These are phyloP conservation scores for Iberis pinnata DNA, from an alignment of 345 rosid species.

Conservation along the genomic window DNA sequence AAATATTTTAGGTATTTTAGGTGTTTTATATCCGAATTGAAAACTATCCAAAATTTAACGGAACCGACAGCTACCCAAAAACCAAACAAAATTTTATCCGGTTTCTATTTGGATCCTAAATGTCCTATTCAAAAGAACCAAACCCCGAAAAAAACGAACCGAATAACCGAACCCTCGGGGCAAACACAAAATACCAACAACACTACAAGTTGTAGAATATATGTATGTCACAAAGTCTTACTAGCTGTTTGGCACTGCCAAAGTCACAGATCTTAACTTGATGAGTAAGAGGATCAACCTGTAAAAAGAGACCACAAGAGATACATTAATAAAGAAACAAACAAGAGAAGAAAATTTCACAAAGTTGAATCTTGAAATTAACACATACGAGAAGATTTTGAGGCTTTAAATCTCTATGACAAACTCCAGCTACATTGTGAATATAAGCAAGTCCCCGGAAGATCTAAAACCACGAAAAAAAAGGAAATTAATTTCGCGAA, in stretches of 20 bases:
- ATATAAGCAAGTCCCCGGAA: conserved; percentile 79
- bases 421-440: conserved; percentile 72
- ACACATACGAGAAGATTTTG: conserved; percentile 74
- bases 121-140: no score
- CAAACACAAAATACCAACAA: no score
- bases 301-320: conserved; percentile 7
- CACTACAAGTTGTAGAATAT: background rate
- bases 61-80: no score
- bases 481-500: conserved; percentile 1
- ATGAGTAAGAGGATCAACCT: conserved; percentile 93
- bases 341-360: conserved; percentile 7
- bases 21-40: no score
- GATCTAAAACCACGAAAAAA: conserved; percentile 39
- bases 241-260: conserved; percentile 91
- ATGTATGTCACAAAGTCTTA: conserved; percentile 27
- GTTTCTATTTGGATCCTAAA: no score
- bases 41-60: no score
- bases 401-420: conserved; percentile 87
- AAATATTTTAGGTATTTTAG: no score
- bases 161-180: no score
- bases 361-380: conserved; percentile 2
- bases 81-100: no score
- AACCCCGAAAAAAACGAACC: no score
- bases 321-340: conserved; percentile 7
- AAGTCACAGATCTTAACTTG: conserved; percentile 74